Base-by-base conservation (phyloP, 1,284 basidiomycete species). In the Tremellales sp. region DNA sequence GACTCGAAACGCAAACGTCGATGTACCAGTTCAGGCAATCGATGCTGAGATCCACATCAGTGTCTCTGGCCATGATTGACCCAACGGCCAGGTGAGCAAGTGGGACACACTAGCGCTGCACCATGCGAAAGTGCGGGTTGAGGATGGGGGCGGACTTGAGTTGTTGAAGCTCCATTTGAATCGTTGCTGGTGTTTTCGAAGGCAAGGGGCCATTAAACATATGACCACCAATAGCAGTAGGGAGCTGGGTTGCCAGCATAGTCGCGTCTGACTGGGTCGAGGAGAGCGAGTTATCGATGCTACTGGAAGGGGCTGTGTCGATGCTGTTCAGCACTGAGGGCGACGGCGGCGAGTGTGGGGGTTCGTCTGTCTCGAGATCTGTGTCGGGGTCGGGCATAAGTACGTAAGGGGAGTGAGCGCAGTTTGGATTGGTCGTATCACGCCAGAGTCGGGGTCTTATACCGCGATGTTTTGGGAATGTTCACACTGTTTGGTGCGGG, bases 61-160 rank as follows among this genome's bases (percentile, higher is more conserved):
- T 31, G 10, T 31, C 15, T 8, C 15, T 31, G 29, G 8, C 8
- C 29, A 31, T 8, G 8, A 8, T 31, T 31, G 29, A 8, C 29
- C n/a, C n/a, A n/a, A n/a, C n/a, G n/a, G 27, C 26, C 27, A n/a
- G 22, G 19, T 33, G 15, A 21, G 12, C 17, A 21, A 11, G 8
- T 3, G 11, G 23, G 29, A 55, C 63, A 54, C 43, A 65, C 64
- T 65, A 67, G 25, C 57, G 61, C 31, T 50, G 53, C 7, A 63
- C 63, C 60, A 64, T 61, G 17, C 53, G 52, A 36, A 54, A 67
- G 43, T 64, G 53, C 4, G 65, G 65, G 48, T 67, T 63, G 24
- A 67, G 53, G 3, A 65, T 52, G 6, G 65, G 63, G 1, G 61
- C 51, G 27, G 55, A 25, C 45, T 62, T 64, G 39, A 66, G 45